phyloP scores from a whole-genome alignment of 805 yeast genomes.

The Allodekkera sacchari region DNA sequence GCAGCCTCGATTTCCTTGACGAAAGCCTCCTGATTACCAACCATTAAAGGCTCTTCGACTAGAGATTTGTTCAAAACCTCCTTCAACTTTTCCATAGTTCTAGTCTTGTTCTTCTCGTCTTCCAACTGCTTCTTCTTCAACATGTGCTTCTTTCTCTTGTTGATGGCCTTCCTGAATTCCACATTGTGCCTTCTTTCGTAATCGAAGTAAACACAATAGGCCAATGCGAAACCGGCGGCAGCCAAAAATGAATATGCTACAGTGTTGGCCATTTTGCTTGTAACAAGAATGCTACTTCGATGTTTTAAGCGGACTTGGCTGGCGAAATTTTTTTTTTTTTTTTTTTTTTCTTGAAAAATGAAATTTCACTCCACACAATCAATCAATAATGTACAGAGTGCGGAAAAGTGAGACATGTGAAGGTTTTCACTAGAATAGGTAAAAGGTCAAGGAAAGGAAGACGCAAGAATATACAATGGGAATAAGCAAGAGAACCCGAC shows the following conservation, averaged over 20 bases:
- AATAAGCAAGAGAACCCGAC: slow-evolving; percentile 37
- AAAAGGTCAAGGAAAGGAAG: slow-evolving; percentile 1
- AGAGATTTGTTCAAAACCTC: slow-evolving; percentile 57
- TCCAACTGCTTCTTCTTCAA: slow-evolving; percentile 45
- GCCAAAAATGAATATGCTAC: slow-evolving; percentile 13
- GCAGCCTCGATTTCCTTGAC: slow-evolving; percentile 78
- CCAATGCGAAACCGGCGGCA: slow-evolving; percentile 43
- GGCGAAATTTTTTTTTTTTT: slow-evolving; percentile 1
- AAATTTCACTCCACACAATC: slow-evolving; percentile 1
- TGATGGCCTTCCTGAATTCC: slow-evolving; percentile 72
- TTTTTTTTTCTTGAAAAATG: not conserved
- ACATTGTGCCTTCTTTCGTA: slow-evolving; percentile 78
- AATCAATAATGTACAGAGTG: not conserved
- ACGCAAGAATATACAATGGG: slow-evolving; percentile 21
- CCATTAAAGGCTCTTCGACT: slow-evolving; percentile 67
- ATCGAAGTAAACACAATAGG: slow-evolving; percentile 86
- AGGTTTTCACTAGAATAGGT: too few species aligned
- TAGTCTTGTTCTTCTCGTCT: slow-evolving; percentile 51
- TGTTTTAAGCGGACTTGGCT: not conserved
- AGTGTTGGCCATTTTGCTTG: slow-evolving; percentile 7
- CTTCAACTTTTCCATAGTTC: slow-evolving; percentile 52
- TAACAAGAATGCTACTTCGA: not conserved
- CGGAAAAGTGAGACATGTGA: too few species aligned
- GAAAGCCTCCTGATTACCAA: slow-evolving; percentile 61
- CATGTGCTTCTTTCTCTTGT: slow-evolving; percentile 54